A percentile compares a stretch with the other conserved stretches of the same genome.
These are phyloP conservation scores for Phytophthora niederhauseri DNA, from an alignment of 352 stramenopile species.

Conservation along the genomic window DNA sequence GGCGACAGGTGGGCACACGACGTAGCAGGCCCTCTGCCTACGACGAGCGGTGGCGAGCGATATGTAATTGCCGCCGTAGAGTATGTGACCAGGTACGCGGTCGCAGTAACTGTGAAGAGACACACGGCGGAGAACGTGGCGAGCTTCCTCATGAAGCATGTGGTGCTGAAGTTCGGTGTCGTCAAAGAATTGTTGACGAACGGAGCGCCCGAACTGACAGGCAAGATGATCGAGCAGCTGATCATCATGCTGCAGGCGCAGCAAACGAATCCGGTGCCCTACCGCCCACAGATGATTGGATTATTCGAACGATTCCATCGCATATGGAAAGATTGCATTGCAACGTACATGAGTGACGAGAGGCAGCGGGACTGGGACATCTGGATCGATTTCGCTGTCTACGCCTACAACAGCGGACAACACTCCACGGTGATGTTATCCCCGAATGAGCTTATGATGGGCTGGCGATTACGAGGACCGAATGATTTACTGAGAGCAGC, in stretches of 20 bases:
- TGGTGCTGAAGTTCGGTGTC: neutral
- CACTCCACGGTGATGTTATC: neutral
- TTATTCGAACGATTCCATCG: neutral
- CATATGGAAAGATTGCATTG: neutral
- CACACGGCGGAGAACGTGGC: neutral
- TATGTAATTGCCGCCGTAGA: neutral
- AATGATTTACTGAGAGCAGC: neutral
- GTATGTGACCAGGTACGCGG: neutral
- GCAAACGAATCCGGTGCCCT: neutral
- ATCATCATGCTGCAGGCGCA: neutral
- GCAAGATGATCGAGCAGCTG: neutral
- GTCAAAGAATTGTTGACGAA: neutral
- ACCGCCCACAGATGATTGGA: neutral
- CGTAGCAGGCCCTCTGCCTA: neutral
- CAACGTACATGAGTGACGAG: neutral
- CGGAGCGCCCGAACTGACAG: neutral
- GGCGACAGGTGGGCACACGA: neutral
- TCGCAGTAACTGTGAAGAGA: neutral
- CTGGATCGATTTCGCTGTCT: neutral
- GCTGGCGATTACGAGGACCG: neutral
- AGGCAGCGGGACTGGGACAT: neutral
- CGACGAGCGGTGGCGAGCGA: neutral
- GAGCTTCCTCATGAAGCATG: neutral
- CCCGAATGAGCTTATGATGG: neutral
- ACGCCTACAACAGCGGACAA: neutral